Base-by-base conservation (phyloP, 1,139 yeast species). In the Yarrowia galli region DNA sequence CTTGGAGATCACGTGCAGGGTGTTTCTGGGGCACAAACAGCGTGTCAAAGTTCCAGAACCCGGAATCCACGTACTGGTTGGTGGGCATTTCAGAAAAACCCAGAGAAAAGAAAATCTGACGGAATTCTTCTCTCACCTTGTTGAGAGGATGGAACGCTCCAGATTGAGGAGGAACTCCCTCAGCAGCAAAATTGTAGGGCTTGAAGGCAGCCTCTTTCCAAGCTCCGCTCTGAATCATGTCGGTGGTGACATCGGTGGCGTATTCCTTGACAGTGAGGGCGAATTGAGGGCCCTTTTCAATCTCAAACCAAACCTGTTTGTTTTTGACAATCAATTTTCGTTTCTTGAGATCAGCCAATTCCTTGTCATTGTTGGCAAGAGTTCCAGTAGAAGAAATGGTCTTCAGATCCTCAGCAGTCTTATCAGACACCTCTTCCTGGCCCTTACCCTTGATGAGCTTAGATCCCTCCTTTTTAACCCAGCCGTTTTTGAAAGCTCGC, bases 51-150 rank as follows among this genome's bases (percentile, higher is more conserved):
- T 96, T 95, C 99, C 99, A 95, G 87, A 96, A 95, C 13, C 99
- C 98, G 35, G 96, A 86, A 77, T 95, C 99, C 68, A 96, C 99
- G 78, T 92, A 95, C 80, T 93, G 97, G 79, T 93, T 93, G 23
- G 99, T 89, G 70, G 99, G 98, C 99, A 95, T 95, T 82, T 95
- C 99, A 42, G 95, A 87, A 87, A 95, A 95, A 13, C 99, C 99
- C 92, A 95, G 88, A 56, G 96, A 88, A 82, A 95, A 95, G 86
- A 96, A 95, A 76, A 96, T 93, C 79, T 93, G 97, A 82, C 99
- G 87, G 81, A 95, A 96, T 80, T 96, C 99, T 80, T 93, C 98
- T 76, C 98, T 87, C 69, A 95, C 98, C 81, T 95, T 95, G 82
- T 88, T 92, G 76, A 95, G 84, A 45, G 99, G 99, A 80, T 95